phyloP scores from a whole-genome alignment of 179 eudicot genomes.

The Actinidia arguta region DNA sequence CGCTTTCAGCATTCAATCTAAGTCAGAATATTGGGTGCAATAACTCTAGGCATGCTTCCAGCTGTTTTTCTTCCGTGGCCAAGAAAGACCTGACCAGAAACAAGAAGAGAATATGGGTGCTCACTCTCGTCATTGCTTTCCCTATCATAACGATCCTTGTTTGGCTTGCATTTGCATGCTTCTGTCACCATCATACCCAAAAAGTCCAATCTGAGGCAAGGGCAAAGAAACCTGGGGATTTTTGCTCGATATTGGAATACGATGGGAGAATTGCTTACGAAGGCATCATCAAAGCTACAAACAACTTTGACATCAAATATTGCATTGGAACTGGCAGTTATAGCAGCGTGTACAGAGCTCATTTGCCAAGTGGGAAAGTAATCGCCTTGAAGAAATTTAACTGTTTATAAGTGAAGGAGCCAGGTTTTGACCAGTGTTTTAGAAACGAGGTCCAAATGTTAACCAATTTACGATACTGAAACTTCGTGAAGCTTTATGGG shows the following conservation, averaged over 20 bases:
- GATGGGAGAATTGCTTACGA: neutral
- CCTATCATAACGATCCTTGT: neutral
- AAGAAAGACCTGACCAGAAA: neutral
- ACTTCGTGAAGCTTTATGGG: neutral
- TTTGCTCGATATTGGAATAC: neutral
- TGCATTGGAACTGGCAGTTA: neutral
- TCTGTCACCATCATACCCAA: neutral
- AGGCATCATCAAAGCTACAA: neutral
- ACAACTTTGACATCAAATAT: neutral
- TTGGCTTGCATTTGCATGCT: neutral
- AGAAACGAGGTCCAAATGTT: neutral
- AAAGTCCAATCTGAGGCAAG: neutral
- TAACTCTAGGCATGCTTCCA: too few species aligned
- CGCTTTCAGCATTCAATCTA: too few species aligned
- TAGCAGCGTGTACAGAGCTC: neutral
- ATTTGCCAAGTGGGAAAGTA: too few species aligned
- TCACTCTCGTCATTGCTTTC: neutral
- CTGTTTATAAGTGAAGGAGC: neutral
- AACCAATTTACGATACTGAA: neutral
- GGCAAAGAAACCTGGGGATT: neutral
- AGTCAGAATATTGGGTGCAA: too few species aligned
- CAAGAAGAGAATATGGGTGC: neutral
- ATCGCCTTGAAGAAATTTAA: conserved; percentile 2
- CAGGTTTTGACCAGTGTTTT: neutral
- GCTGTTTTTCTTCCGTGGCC: neutral